Base-by-base conservation (phyloP, 2,329 filamentous ascomycete species). In the Fusarium dimerum region DNA sequence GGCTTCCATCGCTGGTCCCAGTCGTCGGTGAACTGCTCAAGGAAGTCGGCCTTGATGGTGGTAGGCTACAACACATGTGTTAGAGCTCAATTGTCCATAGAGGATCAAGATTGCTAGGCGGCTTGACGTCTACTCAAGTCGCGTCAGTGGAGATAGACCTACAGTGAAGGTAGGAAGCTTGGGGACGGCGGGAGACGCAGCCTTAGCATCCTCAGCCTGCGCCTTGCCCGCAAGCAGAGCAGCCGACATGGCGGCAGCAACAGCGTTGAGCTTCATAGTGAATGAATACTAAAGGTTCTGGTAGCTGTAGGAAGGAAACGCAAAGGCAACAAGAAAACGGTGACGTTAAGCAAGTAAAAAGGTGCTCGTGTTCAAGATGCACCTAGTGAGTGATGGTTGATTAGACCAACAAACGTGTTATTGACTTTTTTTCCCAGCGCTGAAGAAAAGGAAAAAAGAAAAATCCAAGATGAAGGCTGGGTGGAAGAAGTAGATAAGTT, bases 21-120 rank as follows among this genome's bases (percentile, higher is more conserved):
- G 77, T 90, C 92, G 65, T 95, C 89, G 76, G 90, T 96, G 81
- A 99, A 99, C 77, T 99, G 94, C 81, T 99, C 94, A 61, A 97
- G 79, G 84, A 99, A 99, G 55, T 92, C 90, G 64, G 88, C 94
- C 79, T 97, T 94, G 68, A 97, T 73, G 59, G 79, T 83, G 62
- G 92, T 90, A 54, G 94, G 92, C 93, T 99, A 69, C 20, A 32
- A 47, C 40, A 39, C 44, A n/a, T n/a, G 16, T 20, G 56, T 68
- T 51, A 66, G 67, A 57, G 59, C 55, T 57, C 50, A 65, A 59
- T 61, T 55, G 56, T 20, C 20, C 49, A 38, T 40, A 43, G 11
- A 30, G 9, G n/a, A 46, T 43, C 39, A 26, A 47, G 15, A 15
- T 3, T 15, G 20, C 36, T 18, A 26, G n/a, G 43, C 10, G 15